Percentiles rank a stretch among this genome's conserved stretches.
These are phyloP conservation scores for Cadophora gregata DNA, from an alignment of 2,329 filamentous ascomycete species.

Conservation along the genomic window DNA sequence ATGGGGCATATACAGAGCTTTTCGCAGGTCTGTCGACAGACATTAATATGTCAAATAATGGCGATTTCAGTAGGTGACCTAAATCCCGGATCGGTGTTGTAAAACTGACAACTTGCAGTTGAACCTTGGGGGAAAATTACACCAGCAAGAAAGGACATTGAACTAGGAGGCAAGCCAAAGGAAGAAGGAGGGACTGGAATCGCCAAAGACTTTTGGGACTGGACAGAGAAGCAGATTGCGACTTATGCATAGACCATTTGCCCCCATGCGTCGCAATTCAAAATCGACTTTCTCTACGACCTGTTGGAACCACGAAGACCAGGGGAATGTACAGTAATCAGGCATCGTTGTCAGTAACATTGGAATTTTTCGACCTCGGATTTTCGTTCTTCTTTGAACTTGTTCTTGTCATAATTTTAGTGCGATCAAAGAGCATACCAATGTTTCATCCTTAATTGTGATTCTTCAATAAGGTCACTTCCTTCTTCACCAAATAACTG, in stretches of 20 bases:
- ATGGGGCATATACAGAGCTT: conserved; percentile 31
- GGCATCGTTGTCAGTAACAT: no score
- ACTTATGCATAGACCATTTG: conserved; percentile 34
- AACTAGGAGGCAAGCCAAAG: conserved; percentile 41
- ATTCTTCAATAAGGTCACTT: no score
- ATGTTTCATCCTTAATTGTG: no score
- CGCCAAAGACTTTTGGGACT: conserved; percentile 50
- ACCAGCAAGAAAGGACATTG: conserved; percentile 44
- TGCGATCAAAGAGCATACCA: no score
- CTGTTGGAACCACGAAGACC: no score
- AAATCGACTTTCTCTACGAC: neutral
- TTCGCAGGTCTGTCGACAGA: conserved; percentile 31
- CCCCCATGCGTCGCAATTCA: neutral
- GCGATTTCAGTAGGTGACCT: conserved; percentile 27
- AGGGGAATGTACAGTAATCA: no score
- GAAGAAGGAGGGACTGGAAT: conserved; percentile 48
- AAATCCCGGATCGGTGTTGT: neutral
- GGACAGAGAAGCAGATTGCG: conserved; percentile 49
- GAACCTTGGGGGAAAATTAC: conserved; percentile 53
- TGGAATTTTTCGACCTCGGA: no score
- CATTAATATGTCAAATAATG: conserved; percentile 26
- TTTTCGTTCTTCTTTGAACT: no score
- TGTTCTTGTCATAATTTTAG: no score
- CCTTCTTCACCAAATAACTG: no score
- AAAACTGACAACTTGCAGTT: conserved; percentile 39